Evolutionary conservation across 2,329 filamentous ascomycete genomes (phyloP), one percentile per base, ranked within the genome.

Genomic region (Monosporascus cannonballus): DNA sequence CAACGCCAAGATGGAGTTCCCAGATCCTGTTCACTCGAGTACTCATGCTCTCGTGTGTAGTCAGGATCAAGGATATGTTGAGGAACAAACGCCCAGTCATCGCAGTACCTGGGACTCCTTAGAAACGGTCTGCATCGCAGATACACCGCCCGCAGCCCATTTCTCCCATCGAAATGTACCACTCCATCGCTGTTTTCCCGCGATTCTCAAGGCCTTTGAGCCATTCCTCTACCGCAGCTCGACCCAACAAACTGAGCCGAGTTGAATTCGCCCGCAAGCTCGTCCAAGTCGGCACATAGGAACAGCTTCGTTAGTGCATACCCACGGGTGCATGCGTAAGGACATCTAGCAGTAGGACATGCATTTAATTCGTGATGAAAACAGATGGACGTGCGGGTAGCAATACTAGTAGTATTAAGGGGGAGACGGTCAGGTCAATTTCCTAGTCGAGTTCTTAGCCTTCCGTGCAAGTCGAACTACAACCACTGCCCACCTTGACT

Each of bases 191-290:
- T 82, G 76, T 60, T 80, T 80, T 81, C 9, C 87, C 86, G 53
- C 81, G 77, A 27, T 72, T 73, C 44, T 84, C 79, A 3, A 94
- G 76, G 9, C 89, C 89, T 69, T 92, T 92, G 30, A 84, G 75
- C 89, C 89, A 94, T 67, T 92, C 89, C 59, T 90, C 86, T 4
- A 80, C 78, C 11, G 85, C 81, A 42, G 85, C 84, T 45, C 77
- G 61, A n/a, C 89, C 87, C 59, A 89, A 77, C n/a, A 74, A 74
- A 70, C 60, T 82, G 81, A 51, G 85, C 87, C 5, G 81, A 73
- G 44, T 80, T 72, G 59, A 89, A 83, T 61, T 89, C 83, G 34
- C 72, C 65, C 53, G 79, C 79, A 57, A 92, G 77, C 7, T 76
- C 74, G 25, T 84, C 76, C 37, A 90, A 76, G 53, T 91, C 81